Conservation (phyloP, 345 rosid species). For the Cardamine occulta region DNA sequence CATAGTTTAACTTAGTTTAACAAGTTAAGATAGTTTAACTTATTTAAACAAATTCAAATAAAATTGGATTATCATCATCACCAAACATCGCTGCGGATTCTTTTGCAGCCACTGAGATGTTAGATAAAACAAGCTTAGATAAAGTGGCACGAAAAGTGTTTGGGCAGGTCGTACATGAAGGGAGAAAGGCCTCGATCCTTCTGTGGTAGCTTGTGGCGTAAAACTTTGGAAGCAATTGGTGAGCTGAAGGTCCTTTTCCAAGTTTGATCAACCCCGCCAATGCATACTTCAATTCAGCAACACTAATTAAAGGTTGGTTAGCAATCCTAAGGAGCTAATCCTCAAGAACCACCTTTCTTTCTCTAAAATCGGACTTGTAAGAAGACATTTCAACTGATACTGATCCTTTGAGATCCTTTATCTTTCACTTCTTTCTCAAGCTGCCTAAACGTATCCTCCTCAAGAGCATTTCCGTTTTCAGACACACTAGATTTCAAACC, state of each 20-base stretch:
- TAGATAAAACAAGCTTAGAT: slow-evolving; percentile 78
- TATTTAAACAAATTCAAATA: too few relatives aligned
- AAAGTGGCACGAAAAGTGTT: slow-evolving; percentile 76
- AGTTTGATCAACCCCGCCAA: slow-evolving; percentile 68
- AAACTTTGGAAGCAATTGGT: slow-evolving; percentile 67
- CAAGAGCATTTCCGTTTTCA: slow-evolving; percentile 52
- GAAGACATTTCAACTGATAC: slow-evolving; percentile 57
- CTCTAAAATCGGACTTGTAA: slow-evolving; percentile 59
- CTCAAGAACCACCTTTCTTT: slow-evolving; percentile 74
- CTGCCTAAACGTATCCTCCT: slow-evolving; percentile 75
- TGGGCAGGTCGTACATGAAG: slow-evolving; percentile 74
- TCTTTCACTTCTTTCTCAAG: slow-evolving; percentile 96
- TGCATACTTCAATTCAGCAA: slow-evolving; percentile 59
- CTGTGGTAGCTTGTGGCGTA: slow-evolving; percentile 59
- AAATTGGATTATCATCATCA: slow-evolving; percentile 96
- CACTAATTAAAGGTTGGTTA: slow-evolving; percentile 63
- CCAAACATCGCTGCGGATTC: slow-evolving; percentile 81
- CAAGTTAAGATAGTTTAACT: too few relatives aligned
- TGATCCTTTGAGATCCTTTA: slow-evolving; percentile 67
- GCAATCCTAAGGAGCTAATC: slow-evolving; percentile 68
- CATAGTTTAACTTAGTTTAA: too few relatives aligned
- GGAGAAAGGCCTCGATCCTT: slow-evolving; percentile 68
- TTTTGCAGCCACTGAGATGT: slow-evolving; percentile 61
- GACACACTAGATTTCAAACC: slow-evolving; percentile 56
- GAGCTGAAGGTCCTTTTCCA: slow-evolving; percentile 87